phyloP scores from a whole-genome alignment of 352 stramenopile species.

The Aphanomyces euteiches region DNA sequence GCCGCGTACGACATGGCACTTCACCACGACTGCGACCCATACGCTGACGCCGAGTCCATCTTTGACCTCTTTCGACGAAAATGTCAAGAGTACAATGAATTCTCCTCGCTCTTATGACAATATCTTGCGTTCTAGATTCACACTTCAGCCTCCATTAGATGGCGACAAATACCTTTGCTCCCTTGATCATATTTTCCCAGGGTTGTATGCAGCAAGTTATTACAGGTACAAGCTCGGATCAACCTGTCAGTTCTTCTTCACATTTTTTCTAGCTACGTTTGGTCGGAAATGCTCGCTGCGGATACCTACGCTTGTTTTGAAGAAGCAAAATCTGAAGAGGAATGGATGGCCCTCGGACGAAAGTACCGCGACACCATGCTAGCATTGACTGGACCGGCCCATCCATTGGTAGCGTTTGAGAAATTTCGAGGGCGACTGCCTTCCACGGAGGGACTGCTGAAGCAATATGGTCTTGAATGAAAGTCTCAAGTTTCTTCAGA shows the following conservation, averaged over 20 bases:
- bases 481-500: too few relatives aligned
- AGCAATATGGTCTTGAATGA: constrained; percentile 74
- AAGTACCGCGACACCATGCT: constrained; percentile 94
- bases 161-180: not conserved
- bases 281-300: constrained; percentile 95
- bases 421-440: constrained; percentile 93
- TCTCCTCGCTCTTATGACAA: constrained; percentile 69
- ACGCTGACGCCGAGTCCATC: too few relatives aligned
- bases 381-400: constrained; percentile 72
- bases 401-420: constrained; percentile 92
- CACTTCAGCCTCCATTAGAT: not conserved
- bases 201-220: constrained; percentile 95
- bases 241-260: not conserved
- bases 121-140: constrained; percentile 89
- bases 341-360: constrained; percentile 69
- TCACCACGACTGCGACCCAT: not conserved
- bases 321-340: constrained; percentile 70
- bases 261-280: constrained; percentile 85
- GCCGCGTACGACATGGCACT: not conserved
- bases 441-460: constrained; percentile 89
- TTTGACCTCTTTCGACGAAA: too few relatives aligned
- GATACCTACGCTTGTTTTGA: constrained; percentile 97
- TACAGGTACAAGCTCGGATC: constrained; percentile 76
- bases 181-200: constrained; percentile 97
- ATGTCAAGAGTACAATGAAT: too few relatives aligned